Evolutionary conservation across 768 basidiomycete genomes (phyloP), one percentile per base, ranked within the genome.

Genomic region (Leucocoprinus leucothites): DNA sequence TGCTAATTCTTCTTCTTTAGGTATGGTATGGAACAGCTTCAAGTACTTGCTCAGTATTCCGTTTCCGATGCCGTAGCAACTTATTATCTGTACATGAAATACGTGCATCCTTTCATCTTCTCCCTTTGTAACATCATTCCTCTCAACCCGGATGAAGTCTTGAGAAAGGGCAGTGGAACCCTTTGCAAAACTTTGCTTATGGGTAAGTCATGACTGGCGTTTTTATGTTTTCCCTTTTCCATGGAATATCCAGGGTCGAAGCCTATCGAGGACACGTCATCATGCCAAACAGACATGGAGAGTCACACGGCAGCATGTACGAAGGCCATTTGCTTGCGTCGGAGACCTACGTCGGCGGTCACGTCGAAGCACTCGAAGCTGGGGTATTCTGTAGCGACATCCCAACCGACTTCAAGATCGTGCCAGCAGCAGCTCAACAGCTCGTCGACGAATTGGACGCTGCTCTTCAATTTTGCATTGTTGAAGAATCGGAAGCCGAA

Each of bases 41-140:
- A 98, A 65, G 70, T 85, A 1, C 83, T 99, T 16, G 96, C 97
- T 0, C 92, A 95, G 65, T 99, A 99, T 71, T 98, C 97, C 62
- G 97, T 99, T 24, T 99, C 97, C 69, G 97, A 99, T 79, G 97
- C 97, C 0, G 97, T 98, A 9, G 96, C 97, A n/a, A 99, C 97
- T 1, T 98, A 99, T 69, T 98, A 98, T 70, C 81, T 99, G 34
- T 98, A 99, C 74, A 99, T 98, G 97, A 99, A 98, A 94, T 99
- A 99, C 64, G 95, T 99, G 9, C 95, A 98, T 65, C 97, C 97
- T 0, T 99, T 99, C 80, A 92, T 99, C 59, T 99, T 99, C 75
- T 98, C 97, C 8, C 73, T 99, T 35, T 98, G 97, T 72, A 99
- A 97, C 77, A 99, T 98, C 69, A 98, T 99, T 62, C 96, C 97